Evolutionary conservation across 2,329 filamentous ascomycete genomes (phyloP).

Genomic region (Cucurbitaria berberidis): DNA sequence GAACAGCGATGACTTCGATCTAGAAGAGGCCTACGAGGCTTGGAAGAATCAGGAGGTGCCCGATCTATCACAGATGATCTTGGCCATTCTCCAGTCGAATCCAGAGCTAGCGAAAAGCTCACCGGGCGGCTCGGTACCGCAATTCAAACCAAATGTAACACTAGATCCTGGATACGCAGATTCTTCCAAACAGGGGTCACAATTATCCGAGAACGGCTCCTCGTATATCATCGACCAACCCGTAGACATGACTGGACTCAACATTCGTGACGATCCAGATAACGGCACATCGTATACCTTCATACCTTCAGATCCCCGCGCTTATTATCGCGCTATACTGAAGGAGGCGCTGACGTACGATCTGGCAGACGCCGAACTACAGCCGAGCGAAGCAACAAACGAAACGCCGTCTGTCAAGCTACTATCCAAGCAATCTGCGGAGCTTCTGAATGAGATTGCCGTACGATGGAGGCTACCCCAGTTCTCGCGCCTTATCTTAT

Average conservation of each 20-base stretch:
- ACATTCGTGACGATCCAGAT: constrained; percentile 60
- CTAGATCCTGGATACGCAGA: constrained; percentile 54
- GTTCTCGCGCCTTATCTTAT: constrained; percentile 77
- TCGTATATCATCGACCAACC: constrained; percentile 70
- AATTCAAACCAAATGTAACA: constrained; percentile 56
- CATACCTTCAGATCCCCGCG: constrained; percentile 82
- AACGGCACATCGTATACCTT: constrained; percentile 78
- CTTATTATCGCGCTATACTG: constrained; percentile 82
- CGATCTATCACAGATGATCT: constrained; percentile 90
- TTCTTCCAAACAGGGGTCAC: constrained; percentile 54
- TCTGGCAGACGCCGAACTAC: constrained; percentile 60
- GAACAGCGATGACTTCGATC: constrained; percentile 83
- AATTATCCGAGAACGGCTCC: constrained; percentile 52
- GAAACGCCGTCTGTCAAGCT: constrained; percentile 60
- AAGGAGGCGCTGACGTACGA: constrained; percentile 74
- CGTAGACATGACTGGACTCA: constrained; percentile 70
- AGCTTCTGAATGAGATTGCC: constrained; percentile 83
- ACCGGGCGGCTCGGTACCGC: constrained; percentile 63
- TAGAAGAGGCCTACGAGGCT: constrained; percentile 82
- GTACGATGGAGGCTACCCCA: constrained; percentile 88
- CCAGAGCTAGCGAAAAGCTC: constrained; percentile 83
- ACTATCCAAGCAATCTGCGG: constrained; percentile 76
- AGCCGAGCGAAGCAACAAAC: constrained; percentile 56
- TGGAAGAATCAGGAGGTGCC: constrained; percentile 92
- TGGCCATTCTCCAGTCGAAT: constrained; percentile 84